Evolutionary conservation across 176 grass and related monocot species (phyloP).

Genomic region (Hordeum marinum): DNA sequence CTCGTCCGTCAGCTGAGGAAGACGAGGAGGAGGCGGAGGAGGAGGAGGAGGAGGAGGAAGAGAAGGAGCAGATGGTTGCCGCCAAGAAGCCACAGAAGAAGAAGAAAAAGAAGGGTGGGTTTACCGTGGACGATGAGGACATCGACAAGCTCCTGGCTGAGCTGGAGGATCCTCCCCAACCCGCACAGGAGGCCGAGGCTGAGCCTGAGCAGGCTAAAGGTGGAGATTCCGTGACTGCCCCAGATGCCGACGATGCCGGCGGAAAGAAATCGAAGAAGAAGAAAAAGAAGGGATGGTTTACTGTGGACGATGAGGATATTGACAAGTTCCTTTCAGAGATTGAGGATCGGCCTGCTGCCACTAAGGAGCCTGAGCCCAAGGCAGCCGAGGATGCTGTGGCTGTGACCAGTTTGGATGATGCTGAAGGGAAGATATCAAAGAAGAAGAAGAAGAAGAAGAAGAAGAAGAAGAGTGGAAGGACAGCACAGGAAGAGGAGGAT

Average conservation of each 20-base stretch:
- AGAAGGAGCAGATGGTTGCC: constrained; percentile 9
- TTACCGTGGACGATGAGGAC: constrained; percentile 64
- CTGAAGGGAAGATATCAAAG: constrained; percentile 65
- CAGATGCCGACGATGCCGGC: constrained; percentile 24
- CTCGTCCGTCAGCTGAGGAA: neutral
- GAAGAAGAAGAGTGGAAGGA: constrained; percentile 86
- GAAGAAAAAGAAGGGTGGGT: constrained; percentile 89
- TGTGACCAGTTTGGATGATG: constrained; percentile 34
- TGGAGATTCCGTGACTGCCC: constrained; percentile 17
- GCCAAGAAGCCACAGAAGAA: constrained; percentile 74
- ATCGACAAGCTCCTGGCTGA: constrained; percentile 48
- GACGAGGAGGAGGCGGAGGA: constrained; percentile 15
- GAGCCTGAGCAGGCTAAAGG: constrained; percentile 21
- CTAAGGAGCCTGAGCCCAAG: constrained; percentile 29
- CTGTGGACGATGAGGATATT: constrained; percentile 56
- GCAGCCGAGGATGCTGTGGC: neutral
- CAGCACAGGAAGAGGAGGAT: constrained; percentile 83
- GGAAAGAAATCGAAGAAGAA: constrained; percentile 89
- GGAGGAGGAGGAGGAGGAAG: neutral
- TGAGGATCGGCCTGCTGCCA: constrained; percentile 20
- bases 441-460: constrained; percentile 99
- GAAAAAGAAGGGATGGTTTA: constrained; percentile 74
- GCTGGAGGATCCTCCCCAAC: constrained; percentile 35
- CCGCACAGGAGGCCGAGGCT: constrained; percentile 28
- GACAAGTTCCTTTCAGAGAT: constrained; percentile 51